Evolutionary conservation across 805 yeast species (phyloP), one percentile per base, ranked within the genome.

Genomic region (Candida maris): DNA sequence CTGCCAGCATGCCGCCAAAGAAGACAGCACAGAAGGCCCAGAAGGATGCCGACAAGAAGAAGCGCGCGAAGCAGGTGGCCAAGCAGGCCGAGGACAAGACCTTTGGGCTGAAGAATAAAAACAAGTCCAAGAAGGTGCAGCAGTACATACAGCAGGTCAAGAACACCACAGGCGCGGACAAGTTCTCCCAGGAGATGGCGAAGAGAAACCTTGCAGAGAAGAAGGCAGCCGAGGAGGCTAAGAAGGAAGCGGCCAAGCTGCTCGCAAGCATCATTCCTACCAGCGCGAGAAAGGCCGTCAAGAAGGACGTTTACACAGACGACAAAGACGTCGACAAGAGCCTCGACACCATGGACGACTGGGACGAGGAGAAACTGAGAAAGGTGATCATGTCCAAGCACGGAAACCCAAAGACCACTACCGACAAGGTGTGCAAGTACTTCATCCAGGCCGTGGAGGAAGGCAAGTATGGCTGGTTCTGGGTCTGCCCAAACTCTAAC

Each of bases 381-480:
- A 72, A 71, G 23, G 97, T 93, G 44, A 82, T 93, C 53, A 39
- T 73, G 46, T 87, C 96, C 36, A 93, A 93, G 65, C 97, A 89
- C 53, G 97, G 98, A 34, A 93, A 93, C 60, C 88, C 82, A 37
- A 79, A 79, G 60, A 87, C 96, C 8, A 88, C 97, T 10, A 93
- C 99, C 0, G 97, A 91, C 47, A 93, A 76, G 49, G 85, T 93
- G 32, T 93, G 99, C 75, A 93, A 89, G 61, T 78, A 62, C 63
- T 94, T 93, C 67, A 85, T 93, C 48, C 96, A 88, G 42, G 97
- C 98, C 0, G 97, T 93, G 39, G 99, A 93, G 59, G 87, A 88
- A 56, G 93, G 91, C 40, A 91, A 91, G 59, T 93, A 93, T 59
- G 98, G 98, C 56, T 93, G 98, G 98, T 89, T 93, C 65, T 93